phyloP scores from a whole-genome alignment of 495 filamentous ascomycete species.

The Echria macrotheca region DNA sequence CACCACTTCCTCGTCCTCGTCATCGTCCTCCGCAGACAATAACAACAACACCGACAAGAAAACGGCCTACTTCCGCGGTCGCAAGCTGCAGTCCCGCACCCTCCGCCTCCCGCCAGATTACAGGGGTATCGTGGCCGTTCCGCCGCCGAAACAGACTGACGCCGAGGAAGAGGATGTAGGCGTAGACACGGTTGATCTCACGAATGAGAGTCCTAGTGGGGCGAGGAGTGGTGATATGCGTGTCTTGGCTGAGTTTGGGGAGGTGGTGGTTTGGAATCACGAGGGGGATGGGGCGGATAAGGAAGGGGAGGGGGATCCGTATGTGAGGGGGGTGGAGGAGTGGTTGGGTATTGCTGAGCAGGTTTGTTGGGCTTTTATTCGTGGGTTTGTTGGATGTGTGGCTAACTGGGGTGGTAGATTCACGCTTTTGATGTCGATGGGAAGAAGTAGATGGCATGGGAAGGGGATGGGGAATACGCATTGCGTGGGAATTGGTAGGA shows the following conservation, averaged over 20 bases:
- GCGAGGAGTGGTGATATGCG: slow-evolving; percentile 49
- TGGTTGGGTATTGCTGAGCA: slow-evolving; percentile 74
- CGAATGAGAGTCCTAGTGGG: slow-evolving; percentile 30
- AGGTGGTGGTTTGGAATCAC: slow-evolving; percentile 80
- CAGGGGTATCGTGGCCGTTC: slow-evolving; percentile 48
- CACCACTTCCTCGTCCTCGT: no score
- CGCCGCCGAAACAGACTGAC: slow-evolving; percentile 12
- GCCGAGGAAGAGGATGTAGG: slow-evolving; percentile 28
- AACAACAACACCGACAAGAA: no score
- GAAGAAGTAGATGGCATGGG: no score
- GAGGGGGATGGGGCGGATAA: slow-evolving; percentile 42
- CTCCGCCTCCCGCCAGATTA: slow-evolving; percentile 72
- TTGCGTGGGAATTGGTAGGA: no score
- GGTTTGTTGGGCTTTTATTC: slow-evolving; percentile 21
- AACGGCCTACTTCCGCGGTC: slow-evolving; percentile 74
- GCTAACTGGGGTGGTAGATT: slow-evolving; percentile 3
- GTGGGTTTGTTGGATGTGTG: not conserved
- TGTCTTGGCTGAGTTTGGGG: slow-evolving; percentile 66
- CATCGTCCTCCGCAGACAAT: no score
- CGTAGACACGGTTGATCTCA: slow-evolving; percentile 44
- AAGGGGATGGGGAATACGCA: no score
- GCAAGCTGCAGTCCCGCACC: slow-evolving; percentile 66
- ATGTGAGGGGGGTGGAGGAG: slow-evolving; percentile 65
- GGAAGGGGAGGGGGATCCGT: slow-evolving; percentile 47
- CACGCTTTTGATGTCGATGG: not conserved